These are phyloP conservation scores for Fusarium solani-melongenae DNA, from an alignment of 2,329 filamentous ascomycete genomes.

Conservation along the genomic window DNA sequence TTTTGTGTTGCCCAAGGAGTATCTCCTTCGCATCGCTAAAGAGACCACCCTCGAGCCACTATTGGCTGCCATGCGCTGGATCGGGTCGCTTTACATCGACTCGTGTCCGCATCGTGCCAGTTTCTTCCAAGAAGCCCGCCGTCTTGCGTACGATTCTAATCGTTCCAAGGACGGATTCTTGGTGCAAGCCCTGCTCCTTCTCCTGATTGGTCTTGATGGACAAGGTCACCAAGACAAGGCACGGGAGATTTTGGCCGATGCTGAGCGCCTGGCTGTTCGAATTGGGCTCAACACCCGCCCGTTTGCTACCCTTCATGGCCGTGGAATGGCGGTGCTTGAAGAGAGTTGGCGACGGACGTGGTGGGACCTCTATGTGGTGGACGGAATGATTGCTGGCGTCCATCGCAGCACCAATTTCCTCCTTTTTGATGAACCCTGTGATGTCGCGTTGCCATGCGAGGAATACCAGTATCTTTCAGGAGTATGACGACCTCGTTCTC, in stretches of 20 bases:
- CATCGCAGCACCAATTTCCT: conserved; percentile 77
- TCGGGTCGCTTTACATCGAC: conserved; percentile 67
- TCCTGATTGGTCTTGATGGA: conserved; percentile 82
- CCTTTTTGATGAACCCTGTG: conserved; percentile 73
- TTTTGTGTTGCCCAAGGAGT: conserved; percentile 65
- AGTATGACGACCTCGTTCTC: conserved; percentile 53
- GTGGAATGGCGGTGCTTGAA: conserved; percentile 74
- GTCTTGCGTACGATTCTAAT: conserved; percentile 59
- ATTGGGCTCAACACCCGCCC: conserved; percentile 78
- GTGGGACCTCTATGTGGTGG: conserved; percentile 87
- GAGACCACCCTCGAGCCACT: conserved; percentile 61
- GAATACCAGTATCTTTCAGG: conserved; percentile 76
- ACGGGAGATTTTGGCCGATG: conserved; percentile 72
- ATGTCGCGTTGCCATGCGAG: conserved; percentile 83
- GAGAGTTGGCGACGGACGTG: conserved; percentile 90
- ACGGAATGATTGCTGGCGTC: conserved; percentile 86
- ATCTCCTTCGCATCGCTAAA: conserved; percentile 60
- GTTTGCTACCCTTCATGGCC: conserved; percentile 73
- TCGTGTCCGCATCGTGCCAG: conserved; percentile 57
- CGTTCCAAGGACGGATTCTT: conserved; percentile 68
- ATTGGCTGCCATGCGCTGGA: conserved; percentile 65
- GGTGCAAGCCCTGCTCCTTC: conserved; percentile 81
- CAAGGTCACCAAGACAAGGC: conserved; percentile 77
- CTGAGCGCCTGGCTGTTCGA: conserved; percentile 78
- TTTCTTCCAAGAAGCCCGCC: conserved; percentile 69